A percentile compares a stretch with the other conserved stretches of the same genome.
Conservation (phyloP, 73 alveolate species). For the Paramecium pentaurelia region DNA sequence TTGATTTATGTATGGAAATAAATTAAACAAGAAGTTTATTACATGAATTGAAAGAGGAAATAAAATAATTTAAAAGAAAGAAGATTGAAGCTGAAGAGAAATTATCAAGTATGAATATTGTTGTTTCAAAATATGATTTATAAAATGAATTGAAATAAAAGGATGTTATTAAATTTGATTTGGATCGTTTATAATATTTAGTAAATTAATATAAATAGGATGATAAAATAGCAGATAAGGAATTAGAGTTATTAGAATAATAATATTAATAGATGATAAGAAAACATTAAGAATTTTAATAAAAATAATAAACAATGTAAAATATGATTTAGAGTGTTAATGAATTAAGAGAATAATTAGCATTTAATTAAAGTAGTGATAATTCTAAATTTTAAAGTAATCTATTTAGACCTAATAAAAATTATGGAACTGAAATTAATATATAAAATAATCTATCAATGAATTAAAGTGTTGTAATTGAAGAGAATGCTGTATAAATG, state of each 20-base stretch:
- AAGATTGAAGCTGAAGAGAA: background rate
- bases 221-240: background rate
- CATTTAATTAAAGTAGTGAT: background rate
- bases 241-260: background rate
- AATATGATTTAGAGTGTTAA: background rate
- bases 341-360: constrained; percentile 20
- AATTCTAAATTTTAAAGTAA: background rate
- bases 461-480: background rate
- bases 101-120: background rate
- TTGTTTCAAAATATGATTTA: background rate
- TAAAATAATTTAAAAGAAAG: background rate
- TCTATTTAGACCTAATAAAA: background rate
- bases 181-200: background rate
- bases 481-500: background rate
- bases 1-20: constrained; percentile 12
- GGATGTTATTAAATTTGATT: constrained; percentile 14
- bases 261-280: background rate
- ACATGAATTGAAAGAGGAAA: background rate
- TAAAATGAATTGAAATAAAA: background rate
- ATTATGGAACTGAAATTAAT: background rate
- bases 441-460: background rate
- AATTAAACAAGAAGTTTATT: background rate
- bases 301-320: background rate
- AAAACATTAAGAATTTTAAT: background rate
- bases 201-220: background rate